Conservation (phyloP, 495 filamentous ascomycete genomes). For the Neurospora tetrasperma region DNA sequence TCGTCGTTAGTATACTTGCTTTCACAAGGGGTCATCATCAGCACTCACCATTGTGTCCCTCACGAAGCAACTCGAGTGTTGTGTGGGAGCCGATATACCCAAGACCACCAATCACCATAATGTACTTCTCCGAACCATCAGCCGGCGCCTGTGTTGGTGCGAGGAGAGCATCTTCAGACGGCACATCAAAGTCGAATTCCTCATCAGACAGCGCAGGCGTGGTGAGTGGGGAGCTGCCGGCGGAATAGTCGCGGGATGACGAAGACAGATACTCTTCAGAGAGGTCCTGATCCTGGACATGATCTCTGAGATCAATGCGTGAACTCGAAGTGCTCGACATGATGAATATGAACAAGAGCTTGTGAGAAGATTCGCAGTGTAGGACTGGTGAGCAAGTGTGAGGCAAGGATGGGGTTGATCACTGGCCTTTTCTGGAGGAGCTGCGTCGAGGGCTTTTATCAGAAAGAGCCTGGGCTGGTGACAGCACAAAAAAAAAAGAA, state of each 20-base stretch:
- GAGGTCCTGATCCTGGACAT: constrained; percentile 2
- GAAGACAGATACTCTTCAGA: constrained; percentile 4
- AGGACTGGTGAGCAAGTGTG: background rate
- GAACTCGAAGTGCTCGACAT: constrained; percentile 1
- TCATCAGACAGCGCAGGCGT: constrained; percentile 17
- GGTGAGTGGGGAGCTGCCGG: constrained; percentile 10
- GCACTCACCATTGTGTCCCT: constrained; percentile 40
- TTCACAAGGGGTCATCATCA: background rate
- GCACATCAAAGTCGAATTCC: constrained; percentile 10
- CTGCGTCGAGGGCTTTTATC: background rate
- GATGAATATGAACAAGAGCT: background rate
- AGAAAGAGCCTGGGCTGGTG: background rate
- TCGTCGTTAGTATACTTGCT: background rate
- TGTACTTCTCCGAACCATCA: constrained; percentile 19
- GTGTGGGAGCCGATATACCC: constrained; percentile 61
- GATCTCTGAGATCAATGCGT: background rate
- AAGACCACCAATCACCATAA: constrained; percentile 55
- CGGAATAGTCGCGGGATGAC: constrained; percentile 6
- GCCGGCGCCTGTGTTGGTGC: background rate
- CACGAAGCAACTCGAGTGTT: constrained; percentile 50
- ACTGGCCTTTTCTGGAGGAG: background rate
- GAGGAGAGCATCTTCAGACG: background rate
- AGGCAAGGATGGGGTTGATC: background rate
- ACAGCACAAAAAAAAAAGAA: background rate
- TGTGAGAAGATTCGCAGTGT: background rate